Evolutionary conservation across 768 basidiomycete species (phyloP), one percentile per base, ranked within the genome.

Genomic region (Lentinula sp.): DNA sequence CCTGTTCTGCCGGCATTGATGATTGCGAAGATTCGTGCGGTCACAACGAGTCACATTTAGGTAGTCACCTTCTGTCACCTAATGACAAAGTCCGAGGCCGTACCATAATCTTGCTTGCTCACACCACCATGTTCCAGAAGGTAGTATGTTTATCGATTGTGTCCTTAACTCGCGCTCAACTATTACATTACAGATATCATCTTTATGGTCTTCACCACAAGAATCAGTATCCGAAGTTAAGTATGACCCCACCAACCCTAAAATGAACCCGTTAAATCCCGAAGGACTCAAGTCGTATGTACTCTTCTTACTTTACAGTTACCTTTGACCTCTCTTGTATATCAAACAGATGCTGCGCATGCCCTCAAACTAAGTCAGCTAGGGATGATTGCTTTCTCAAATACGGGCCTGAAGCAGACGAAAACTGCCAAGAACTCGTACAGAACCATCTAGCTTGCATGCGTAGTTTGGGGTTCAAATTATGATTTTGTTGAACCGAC

Each of bases 331-430:
- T 9, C 60, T 58, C 43, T 12, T 55, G 41, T 39, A 8, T 42
- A 5, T 20, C 8, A n/a, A 39, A 20, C 63, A 98, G 96, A 67
- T 98, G 96, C 67, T 98, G 96, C 69, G 96, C 95, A 46, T 98
- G 96, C 70, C 95, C 94, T 2, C 82, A 93, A 67, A 96, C 95
- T 2, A 98, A 98, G 73, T 83, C 88, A 2, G 82, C 81, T n/a
- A 83, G 97, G 10, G 97, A 99, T 73, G 88, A 95, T 65, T 99
- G 97, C 74, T 98, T 97, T 79, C 78, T 98, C 62, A 83, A 85
- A 61, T 84, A 81, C 66, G 87, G 87, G 62, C 69, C 80, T 4
- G 73, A 80, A 20, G 83, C 90, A 6, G 80, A 84, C 60, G 88
- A 87, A 61, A 87, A 89, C 70, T 99, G 97, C 77, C 85, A 79